These are phyloP conservation scores for Trichosporon ovoides DNA, from an alignment of 1,284 basidiomycete genomes.

Conservation along the genomic window DNA sequence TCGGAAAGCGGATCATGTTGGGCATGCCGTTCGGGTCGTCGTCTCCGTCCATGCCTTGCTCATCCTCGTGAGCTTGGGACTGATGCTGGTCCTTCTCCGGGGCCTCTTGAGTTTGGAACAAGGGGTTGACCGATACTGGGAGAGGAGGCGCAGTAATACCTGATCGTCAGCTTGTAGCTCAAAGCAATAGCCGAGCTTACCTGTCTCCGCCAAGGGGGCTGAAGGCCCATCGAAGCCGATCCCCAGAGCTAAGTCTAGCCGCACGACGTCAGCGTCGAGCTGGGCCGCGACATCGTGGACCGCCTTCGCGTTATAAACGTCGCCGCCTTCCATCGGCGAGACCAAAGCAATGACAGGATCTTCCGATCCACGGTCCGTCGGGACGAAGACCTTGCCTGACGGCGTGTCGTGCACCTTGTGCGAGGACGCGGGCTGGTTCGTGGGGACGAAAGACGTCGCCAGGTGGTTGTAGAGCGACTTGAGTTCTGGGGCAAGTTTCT, in stretches of 20 bases:
- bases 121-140: constrained; percentile 37
- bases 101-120: constrained; percentile 61
- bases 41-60: constrained; percentile 10
- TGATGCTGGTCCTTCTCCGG: constrained; percentile 10
- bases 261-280: constrained; percentile 69
- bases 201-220: constrained; percentile 59
- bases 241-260: constrained; percentile 58
- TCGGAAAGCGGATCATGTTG: constrained; percentile 19
- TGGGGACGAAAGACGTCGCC: constrained; percentile 18
- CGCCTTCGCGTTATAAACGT: constrained; percentile 68
- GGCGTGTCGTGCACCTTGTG: constrained; percentile 2
- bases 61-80: constrained; percentile 14
- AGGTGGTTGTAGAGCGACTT: constrained; percentile 22
- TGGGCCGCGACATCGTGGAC: constrained; percentile 67
- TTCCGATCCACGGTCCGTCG: constrained; percentile 2
- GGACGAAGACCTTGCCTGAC: not conserved
- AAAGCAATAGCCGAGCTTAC: constrained; percentile 51
- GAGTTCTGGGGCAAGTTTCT: constrained; percentile 12
- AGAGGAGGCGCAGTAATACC: constrained; percentile 23
- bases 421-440: constrained; percentile 16
- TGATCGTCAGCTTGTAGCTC: constrained; percentile 9
- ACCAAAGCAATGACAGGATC: constrained; percentile 68
- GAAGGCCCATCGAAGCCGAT: constrained; percentile 63
- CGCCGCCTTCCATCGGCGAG: constrained; percentile 78
- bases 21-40: constrained; percentile 13